phyloP scores from a whole-genome alignment of 192 early-diverging fungal species.

The Backusella macrospora region DNA sequence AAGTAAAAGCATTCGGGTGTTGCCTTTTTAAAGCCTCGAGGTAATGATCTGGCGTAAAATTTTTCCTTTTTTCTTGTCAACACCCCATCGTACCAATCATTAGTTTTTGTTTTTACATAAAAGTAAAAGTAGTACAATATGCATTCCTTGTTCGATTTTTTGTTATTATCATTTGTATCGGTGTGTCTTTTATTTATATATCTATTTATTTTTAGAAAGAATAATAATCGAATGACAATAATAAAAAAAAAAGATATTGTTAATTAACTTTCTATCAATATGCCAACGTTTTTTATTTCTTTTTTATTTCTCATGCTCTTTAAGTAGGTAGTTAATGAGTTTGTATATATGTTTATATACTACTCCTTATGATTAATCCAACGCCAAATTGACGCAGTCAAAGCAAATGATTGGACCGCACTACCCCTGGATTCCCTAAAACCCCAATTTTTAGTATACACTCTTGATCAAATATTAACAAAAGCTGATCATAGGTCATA shows the following conservation, averaged over 20 bases:
- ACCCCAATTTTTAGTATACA: background rate
- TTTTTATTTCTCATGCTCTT: background rate
- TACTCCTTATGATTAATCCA: background rate
- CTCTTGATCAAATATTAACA: background rate
- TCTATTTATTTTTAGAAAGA: too few species aligned
- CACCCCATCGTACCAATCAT: background rate
- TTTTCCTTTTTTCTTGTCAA: background rate
- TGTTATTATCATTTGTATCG: too few species aligned
- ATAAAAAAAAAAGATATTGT: too few species aligned
- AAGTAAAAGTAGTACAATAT: background rate
- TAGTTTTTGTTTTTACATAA: background rate
- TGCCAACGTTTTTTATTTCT: too few species aligned
- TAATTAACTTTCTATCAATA: too few species aligned
- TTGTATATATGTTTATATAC: background rate
- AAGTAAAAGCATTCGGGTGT: background rate
- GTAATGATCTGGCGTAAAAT: background rate
- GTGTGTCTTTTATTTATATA: background rate
- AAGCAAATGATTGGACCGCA: background rate
- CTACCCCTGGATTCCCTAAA: background rate
- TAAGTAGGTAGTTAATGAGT: background rate
- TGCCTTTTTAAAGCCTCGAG: conserved; percentile 1
- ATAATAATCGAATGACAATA: too few species aligned
- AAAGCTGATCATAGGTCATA: background rate
- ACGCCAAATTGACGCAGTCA: background rate
- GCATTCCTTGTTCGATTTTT: background rate